A percentile compares a stretch with the other conserved stretches of the same genome.
These are phyloP conservation scores for Aegle marmelos DNA, from an alignment of 345 rosid genomes.

Conservation along the genomic window DNA sequence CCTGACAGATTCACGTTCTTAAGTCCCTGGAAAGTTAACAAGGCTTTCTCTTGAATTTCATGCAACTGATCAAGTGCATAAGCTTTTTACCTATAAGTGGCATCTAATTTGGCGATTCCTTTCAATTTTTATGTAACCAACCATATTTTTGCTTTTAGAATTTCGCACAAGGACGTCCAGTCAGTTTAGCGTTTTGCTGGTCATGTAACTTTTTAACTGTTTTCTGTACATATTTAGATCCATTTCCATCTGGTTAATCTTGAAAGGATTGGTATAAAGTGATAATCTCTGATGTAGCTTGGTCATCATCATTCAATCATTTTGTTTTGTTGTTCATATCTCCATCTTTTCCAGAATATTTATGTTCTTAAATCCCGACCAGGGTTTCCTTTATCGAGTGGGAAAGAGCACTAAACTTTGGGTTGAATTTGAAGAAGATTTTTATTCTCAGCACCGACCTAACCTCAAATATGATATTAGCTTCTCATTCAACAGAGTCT, in stretches of 20 bases:
- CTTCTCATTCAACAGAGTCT: constrained; percentile 45
- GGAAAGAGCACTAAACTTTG: constrained; percentile 19
- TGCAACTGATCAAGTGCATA: background rate
- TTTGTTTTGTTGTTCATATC: background rate
- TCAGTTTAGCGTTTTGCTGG: background rate
- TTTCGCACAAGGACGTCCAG: background rate
- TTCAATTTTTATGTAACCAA: background rate
- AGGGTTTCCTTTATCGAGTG: constrained; percentile 35
- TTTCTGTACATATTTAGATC: background rate
- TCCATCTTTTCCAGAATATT: background rate
- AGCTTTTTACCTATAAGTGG: background rate
- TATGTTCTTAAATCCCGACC: constrained; percentile 6
- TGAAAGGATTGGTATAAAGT: background rate
- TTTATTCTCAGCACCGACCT: constrained; percentile 29
- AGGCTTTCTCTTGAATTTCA: background rate
- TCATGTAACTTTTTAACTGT: background rate
- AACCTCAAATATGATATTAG: constrained; percentile 31
- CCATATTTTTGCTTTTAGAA: background rate
- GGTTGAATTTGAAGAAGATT: constrained; percentile 35
- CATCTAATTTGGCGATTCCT: background rate
- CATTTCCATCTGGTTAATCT: background rate
- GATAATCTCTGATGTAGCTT: background rate
- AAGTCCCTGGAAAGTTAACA: background rate
- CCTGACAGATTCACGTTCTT: background rate
- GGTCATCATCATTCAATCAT: background rate